Evolutionary conservation across 176 grass and related monocot species (phyloP), one percentile per base, ranked within the genome.

Genomic region (Poa pratensis): DNA sequence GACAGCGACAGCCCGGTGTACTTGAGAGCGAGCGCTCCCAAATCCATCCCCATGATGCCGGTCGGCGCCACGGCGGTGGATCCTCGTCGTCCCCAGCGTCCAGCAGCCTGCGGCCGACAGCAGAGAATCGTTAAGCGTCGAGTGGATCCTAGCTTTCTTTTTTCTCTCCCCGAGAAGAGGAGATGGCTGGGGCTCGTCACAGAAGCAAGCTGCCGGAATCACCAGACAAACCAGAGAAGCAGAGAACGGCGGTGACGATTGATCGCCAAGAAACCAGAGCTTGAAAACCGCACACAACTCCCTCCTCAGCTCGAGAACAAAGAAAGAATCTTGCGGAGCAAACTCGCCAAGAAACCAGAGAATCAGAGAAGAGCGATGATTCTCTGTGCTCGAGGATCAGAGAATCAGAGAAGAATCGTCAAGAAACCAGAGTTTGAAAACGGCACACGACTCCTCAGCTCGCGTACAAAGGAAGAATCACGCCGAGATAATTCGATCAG

Each of bases 1-100:
- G 19, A 16, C 11, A 92, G 46, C 12, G 19, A 13, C 15, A 90
- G 18, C 3, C 68, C 42, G 28, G 80, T 59, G 63, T 73, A 51
- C 24, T 52, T 80, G 75, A 87, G 39, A n/a, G 84, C 69, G 42
- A 78, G 39, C 5, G 69, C 79, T 34, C 78, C 93, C 90, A 86
- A 84, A 86, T 80, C 88, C 62, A 74, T 17, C 30, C 52, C 90
- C 93, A 94, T 92, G 59, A 5, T 68, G 54, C 62, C 27, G 2
- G 3, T 32, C 62, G 45, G 14, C 82, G 39, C 53, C 61, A 43
- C 82, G 24, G 6, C 57, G 74, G 81, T 28, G 82, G 83, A 86
- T 80, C 75, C 87, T 8, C 23, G 45, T 2, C 71, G 51, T 1
- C 82, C 76, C 3, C 55, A 65, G 61, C 34, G 75, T 43, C 42